phyloP scores from a whole-genome alignment of 2,329 filamentous ascomycete species.

The Botrytis byssoidea region DNA sequence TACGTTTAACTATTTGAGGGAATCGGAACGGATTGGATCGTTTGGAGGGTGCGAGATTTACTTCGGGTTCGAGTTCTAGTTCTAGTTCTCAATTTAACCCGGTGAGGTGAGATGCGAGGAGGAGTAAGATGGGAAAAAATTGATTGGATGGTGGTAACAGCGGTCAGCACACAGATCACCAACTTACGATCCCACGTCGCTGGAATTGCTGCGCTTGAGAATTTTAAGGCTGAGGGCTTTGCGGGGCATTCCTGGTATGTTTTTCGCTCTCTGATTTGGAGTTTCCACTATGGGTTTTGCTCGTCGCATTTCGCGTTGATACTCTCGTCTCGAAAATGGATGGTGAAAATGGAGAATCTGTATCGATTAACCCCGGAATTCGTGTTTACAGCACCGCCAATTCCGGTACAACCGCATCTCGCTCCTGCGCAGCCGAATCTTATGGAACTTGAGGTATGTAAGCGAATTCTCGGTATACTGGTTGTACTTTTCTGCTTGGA shows the following conservation, averaged over 20 bases:
- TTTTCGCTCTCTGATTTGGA: not conserved
- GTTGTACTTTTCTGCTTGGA: constrained; percentile 16
- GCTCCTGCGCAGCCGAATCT: constrained; percentile 27
- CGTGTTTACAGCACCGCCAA: constrained; percentile 30
- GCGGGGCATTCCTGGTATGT: constrained; percentile 48
- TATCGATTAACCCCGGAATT: constrained; percentile 29
- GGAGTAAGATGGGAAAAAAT: constrained; percentile 24
- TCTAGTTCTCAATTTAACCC: not conserved
- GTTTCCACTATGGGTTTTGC: no score
- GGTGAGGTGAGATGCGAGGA: not conserved
- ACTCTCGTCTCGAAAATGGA: not conserved
- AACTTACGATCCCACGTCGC: constrained; percentile 54
- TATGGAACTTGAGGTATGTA: constrained; percentile 33
- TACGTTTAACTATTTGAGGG: no score
- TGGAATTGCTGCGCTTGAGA: constrained; percentile 50
- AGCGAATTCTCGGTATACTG: not conserved
- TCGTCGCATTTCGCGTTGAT: no score
- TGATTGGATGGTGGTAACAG: constrained; percentile 24
- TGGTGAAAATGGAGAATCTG: constrained; percentile 11
- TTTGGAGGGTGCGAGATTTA: not conserved
- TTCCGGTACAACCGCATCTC: constrained; percentile 26
- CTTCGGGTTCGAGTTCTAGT: not conserved
- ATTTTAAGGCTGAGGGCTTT: constrained; percentile 53
- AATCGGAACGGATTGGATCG: not conserved
- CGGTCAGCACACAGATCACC: constrained; percentile 43